phyloP scores from a whole-genome alignment of 768 basidiomycete species.

The Psilocybe subaeruginosa region DNA sequence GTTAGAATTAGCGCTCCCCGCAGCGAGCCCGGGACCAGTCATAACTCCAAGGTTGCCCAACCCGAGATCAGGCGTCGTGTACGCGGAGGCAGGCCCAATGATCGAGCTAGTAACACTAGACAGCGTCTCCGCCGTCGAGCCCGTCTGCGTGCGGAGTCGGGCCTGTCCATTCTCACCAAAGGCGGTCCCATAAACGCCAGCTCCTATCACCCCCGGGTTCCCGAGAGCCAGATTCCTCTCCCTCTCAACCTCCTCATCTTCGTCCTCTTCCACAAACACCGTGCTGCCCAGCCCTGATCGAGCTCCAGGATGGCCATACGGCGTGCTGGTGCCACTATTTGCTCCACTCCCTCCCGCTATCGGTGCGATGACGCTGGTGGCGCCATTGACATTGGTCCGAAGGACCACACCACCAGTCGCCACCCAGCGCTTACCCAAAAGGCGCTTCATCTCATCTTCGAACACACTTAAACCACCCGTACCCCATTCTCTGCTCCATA shows the following conservation, averaged over 20 bases:
- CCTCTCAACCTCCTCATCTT: conserved; percentile 69
- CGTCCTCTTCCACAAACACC: conserved; percentile 66
- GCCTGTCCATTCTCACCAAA: conserved; percentile 37
- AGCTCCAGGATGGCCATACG: conserved; percentile 56
- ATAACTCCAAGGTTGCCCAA: conserved; percentile 30
- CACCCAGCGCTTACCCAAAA: conserved; percentile 77
- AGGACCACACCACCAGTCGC: conserved; percentile 60
- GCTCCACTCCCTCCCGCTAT: conserved; percentile 45
- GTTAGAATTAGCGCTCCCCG: neutral
- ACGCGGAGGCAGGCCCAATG: conserved; percentile 44
- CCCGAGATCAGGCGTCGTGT: conserved; percentile 67
- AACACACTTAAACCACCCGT: conserved; percentile 59
- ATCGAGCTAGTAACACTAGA: conserved; percentile 31
- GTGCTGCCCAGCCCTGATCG: conserved; percentile 52
- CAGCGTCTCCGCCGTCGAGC: conserved; percentile 40
- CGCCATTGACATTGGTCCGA: conserved; percentile 61
- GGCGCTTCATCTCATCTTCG: conserved; percentile 77
- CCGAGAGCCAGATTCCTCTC: conserved; percentile 34
- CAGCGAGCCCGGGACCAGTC: conserved; percentile 17
- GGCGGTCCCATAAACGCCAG: conserved; percentile 32
- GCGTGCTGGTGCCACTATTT: conserved; percentile 72
- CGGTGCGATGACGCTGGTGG: conserved; percentile 24
- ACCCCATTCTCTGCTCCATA: conserved; percentile 73
- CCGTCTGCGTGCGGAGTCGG: conserved; percentile 59
- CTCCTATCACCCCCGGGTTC: conserved; percentile 11